These are phyloP conservation scores for Cicer judaicum DNA, from an alignment of 306 rosid species.

Conservation along the genomic window DNA sequence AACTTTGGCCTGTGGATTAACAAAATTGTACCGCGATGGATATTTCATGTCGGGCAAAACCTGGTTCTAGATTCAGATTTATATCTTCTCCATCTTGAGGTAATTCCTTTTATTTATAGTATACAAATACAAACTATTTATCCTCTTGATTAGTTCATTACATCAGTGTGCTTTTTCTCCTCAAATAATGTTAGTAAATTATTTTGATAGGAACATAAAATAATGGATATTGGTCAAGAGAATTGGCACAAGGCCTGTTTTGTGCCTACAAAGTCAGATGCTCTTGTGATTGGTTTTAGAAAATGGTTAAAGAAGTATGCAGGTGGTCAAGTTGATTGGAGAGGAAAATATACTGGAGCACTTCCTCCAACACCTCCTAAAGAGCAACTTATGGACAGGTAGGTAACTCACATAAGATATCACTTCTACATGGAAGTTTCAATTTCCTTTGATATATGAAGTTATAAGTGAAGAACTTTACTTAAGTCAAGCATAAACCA, in stretches of 20 bases:
- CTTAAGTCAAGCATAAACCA: background rate
- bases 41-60: slow-evolving; percentile 85
- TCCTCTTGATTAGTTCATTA: slow-evolving; percentile 25
- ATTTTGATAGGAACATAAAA: slow-evolving; percentile 66
- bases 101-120: slow-evolving; percentile 40
- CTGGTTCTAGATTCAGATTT: slow-evolving; percentile 90
- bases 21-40: slow-evolving; percentile 85
- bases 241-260: slow-evolving; percentile 90
- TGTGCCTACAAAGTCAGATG: slow-evolving; percentile 89
- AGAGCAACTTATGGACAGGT: slow-evolving; percentile 91
- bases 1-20: slow-evolving; percentile 77
- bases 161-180: slow-evolving; percentile 3
- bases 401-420: slow-evolving; percentile 56
- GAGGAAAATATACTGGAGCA: slow-evolving; percentile 69
- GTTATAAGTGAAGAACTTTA: background rate
- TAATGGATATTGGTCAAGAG: slow-evolving; percentile 58
- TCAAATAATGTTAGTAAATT: slow-evolving; percentile 36
- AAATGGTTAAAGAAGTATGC: slow-evolving; percentile 86
- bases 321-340: slow-evolving; percentile 86
- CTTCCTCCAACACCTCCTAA: slow-evolving; percentile 84
- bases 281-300: slow-evolving; percentile 78
- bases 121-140: slow-evolving; percentile 10
- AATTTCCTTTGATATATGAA: background rate
- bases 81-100: slow-evolving; percentile 94
- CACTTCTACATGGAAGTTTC: slow-evolving; percentile 33